Evolutionary conservation across 1,139 yeast species (phyloP), one percentile per base, ranked within the genome.

Genomic region (Pichia sorboxylosa): DNA sequence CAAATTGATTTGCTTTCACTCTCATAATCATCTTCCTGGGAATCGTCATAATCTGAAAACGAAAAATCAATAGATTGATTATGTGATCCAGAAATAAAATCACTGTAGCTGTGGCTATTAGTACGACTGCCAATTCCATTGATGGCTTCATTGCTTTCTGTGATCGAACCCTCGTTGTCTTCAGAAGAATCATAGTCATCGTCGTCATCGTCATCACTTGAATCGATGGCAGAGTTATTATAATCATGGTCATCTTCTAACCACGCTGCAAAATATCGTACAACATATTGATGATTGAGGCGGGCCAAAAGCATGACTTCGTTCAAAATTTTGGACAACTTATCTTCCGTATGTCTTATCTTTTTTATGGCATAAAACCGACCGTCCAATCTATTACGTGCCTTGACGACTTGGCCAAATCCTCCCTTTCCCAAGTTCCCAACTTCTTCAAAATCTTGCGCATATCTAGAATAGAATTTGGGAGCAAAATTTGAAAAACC

Each of bases 221-320:
- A 47, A n/a, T 49, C 55, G 17, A 47, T 44, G 13, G 47, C 42
- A 9, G 39, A 29, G 3, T 35, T 28, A 14, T 29, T 27, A 26
- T 42, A 46, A 4, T 54, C 54, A 35, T 53, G 52, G 27, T 75
- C 72, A 34, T 78, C 83, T 50, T 90, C 98, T 3, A 90, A 71
- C 99, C 98, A 92, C 0, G 97, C 94, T 2, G 96, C 94, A 57
- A 83, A 90, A 52, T 92, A 92, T 35, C 98, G 61, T 2, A 92
- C 98, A 29, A 92, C 95, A 53, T 84, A 85, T 51, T 85, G 96
- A 53, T 92, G 97, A 47, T 87, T 90, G 33, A 92, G 63, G 41
- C 98, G 65, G 0, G 97, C 94, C 44, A 92, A 66, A 5, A 93
- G 69, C 67, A 87, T 73, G 1, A 92, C 98, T 49, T 92, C 98